Conservation (phyloP, 2,329 filamentous ascomycete genomes). For the Thermothelomyces thermophilus region DNA sequence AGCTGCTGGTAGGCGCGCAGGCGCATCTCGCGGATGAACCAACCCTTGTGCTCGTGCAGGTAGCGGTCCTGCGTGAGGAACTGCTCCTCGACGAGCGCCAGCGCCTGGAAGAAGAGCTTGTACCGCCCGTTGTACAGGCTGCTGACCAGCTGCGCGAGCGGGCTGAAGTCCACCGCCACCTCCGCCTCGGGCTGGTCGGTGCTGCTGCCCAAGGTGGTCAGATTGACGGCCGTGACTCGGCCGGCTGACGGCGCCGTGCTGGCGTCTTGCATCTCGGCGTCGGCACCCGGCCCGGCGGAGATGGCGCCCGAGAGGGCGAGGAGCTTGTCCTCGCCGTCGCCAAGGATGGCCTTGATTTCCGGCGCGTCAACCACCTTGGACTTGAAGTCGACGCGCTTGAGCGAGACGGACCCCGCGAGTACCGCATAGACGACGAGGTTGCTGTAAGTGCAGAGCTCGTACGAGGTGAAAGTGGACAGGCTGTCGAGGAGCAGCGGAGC, state of each 20-base stretch:
- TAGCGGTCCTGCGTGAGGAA: conserved; percentile 94
- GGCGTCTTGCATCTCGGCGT: conserved; percentile 67
- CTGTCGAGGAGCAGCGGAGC: conserved; percentile 94
- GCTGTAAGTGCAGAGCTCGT: conserved; percentile 96
- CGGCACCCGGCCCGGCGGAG: conserved; percentile 73
- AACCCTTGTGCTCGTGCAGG: conserved; percentile 88
- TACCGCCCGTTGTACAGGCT: conserved; percentile 93
- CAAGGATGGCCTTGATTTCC: conserved; percentile 95
- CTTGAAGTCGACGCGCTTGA: conserved; percentile 98
- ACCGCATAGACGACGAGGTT: conserved; percentile 92
- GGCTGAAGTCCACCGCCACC: conserved; percentile 78
- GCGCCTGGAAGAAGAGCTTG: conserved; percentile 83
- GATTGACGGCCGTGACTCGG: conserved; percentile 69
- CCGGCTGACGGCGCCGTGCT: conserved; percentile 39
- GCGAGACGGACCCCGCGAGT: conserved; percentile 83
- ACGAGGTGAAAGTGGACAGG: conserved; percentile 95
- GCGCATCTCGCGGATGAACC: conserved; percentile 98
- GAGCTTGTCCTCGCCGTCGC: conserved; percentile 80
- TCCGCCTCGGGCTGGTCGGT: conserved; percentile 70
- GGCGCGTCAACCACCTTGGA: conserved; percentile 97
- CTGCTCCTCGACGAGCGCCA: conserved; percentile 84
- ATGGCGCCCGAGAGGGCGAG: conserved; percentile 72
- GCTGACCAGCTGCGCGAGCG: conserved; percentile 79
- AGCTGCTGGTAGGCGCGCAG: conserved; percentile 94
- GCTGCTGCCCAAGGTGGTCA: conserved; percentile 71